Evolutionary conservation across 495 filamentous ascomycete species (phyloP), one percentile per base, ranked within the genome.

Genomic region (Xylaria intraflava): DNA sequence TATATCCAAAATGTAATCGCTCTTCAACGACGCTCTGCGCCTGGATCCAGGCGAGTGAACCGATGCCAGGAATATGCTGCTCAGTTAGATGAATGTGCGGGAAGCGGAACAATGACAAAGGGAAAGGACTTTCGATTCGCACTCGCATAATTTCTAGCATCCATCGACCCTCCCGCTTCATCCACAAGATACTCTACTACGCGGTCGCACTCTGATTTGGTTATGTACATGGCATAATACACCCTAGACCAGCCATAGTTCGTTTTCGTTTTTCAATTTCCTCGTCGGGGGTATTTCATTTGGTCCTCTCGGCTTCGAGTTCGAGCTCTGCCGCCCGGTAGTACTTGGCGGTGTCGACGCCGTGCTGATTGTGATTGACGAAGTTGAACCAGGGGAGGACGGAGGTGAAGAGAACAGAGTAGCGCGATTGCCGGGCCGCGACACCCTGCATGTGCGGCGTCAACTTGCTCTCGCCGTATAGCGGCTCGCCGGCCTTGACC

Each of bases 341-440:
- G 74, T 98, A 98, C 74, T 98, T 98, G 51, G 90, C 88, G 24
- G 93, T 98, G 69, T 98, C 94, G 49, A 98, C 87, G 58, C 93
- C 93, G 69, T 98, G 93, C 79, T 96, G 89, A 61, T 83, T 85
- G 73, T 98, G 93, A 69, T 98, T 96, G 56, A 96, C 92, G 69
- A 96, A 81, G 75, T 98, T 98, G 76, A 94, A 88, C 93, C 89
- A 96, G 17, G 93, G 93, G 27, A 98, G 63, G 38, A 93, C 80
- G 62, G 89, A 85, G 41, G 87, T 71, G 63, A 89, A 94, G 16
- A 93, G 75, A 26, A 85, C 83, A 26, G 88, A 82, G 75, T 96
- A 96, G 65, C 93, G 78, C 30, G 90, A 96, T 72, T 97, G 96
- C 55, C 93, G 78, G 27, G 88, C 81, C 42, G 94, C 92, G 20